Percentiles rank a stretch among this genome's conserved stretches.
These are phyloP conservation scores for Zygoascus ofunaensis DNA, from an alignment of 805 yeast species.

Conservation along the genomic window DNA sequence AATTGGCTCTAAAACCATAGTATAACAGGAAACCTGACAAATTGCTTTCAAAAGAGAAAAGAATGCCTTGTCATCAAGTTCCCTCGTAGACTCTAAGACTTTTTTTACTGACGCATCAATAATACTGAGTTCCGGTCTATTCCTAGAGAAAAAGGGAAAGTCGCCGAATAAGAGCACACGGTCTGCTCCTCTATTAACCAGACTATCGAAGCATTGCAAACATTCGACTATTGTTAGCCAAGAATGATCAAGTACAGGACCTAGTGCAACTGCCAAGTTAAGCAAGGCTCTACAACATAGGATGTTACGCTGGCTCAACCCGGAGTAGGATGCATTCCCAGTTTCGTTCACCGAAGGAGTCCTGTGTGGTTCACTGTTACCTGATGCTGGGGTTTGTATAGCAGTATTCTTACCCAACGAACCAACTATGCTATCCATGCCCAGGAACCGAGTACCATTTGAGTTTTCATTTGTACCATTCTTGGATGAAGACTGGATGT, in stretches of 20 bases:
- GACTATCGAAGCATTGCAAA: constrained; percentile 28
- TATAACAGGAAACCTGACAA: constrained; percentile 6
- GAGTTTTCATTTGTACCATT: neutral
- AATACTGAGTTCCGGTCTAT: constrained; percentile 36
- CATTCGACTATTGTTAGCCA: constrained; percentile 61
- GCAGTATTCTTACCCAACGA: constrained; percentile 9
- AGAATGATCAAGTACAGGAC: constrained; percentile 49
- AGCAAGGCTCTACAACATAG: constrained; percentile 69
- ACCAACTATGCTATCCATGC: constrained; percentile 19
- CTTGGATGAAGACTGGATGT: constrained; percentile 3
- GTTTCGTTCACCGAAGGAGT: neutral
- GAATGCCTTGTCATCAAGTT: constrained; percentile 46
- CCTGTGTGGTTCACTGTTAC: neutral
- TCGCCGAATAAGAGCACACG: constrained; percentile 6
- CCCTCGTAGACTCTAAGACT: constrained; percentile 51
- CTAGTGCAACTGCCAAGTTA: constrained; percentile 73
- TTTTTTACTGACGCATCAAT: constrained; percentile 52
- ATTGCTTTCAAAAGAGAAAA: constrained; percentile 36
- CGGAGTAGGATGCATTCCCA: neutral
- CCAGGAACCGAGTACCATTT: constrained; percentile 5
- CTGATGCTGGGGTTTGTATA: neutral
- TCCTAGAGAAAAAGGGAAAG: constrained; percentile 20
- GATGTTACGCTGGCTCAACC: constrained; percentile 55
- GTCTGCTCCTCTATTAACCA: constrained; percentile 10
- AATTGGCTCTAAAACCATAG: constrained; percentile 1